Evolutionary conservation across 352 stramenopile genomes (phyloP), one percentile per base, ranked within the genome.

Genomic region (Phytopythium litorale): DNA sequence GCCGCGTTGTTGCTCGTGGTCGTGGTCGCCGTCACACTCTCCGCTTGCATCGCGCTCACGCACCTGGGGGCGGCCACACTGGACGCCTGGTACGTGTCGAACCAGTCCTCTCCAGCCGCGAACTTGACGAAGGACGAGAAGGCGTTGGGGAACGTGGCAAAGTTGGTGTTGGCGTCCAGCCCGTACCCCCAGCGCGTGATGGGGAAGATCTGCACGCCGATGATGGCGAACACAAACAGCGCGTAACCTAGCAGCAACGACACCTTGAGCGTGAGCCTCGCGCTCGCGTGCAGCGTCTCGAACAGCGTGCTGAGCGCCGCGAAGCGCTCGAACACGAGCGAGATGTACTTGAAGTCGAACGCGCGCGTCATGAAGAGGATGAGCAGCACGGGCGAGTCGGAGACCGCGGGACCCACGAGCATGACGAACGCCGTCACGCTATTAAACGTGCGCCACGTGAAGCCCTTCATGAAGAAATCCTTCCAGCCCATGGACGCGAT

Each of bases 321-420:
- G 63, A 87, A 87, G 1, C 76, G 69, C 59, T 94, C 85, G 4
- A 94, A 69, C 1, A 92, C 83, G 13, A 92, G 58, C n/a, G 83
- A 84, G 0, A 94, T 75, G 60, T 94, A 83, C 28, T 90, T 89
- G 62, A 92, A 93, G 60, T 94, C 86, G 46, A 94, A 92, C 4
- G 83, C 84, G 18, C 85, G 64, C 5, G 82, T 88, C 71, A 92
- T 89, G 0, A 84, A 83, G 11, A 92, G 68, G n/a, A 94, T 77
- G 2, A 94, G 67, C 0, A 93, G 48, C 9, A 89, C 76, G 0
- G 84, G 78, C 0, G 81, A 92, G 53, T 80, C 40, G 0, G 80
- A 85, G 13, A 94, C 33, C 15, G 89, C 64, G 15, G 84, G 81
- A 0, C 84, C 84, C 0, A 89, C 76, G 7, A 92, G 66, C 84